Conservation (phyloP, 106 monocot species). For the Xerophyta viscosa region DNA sequence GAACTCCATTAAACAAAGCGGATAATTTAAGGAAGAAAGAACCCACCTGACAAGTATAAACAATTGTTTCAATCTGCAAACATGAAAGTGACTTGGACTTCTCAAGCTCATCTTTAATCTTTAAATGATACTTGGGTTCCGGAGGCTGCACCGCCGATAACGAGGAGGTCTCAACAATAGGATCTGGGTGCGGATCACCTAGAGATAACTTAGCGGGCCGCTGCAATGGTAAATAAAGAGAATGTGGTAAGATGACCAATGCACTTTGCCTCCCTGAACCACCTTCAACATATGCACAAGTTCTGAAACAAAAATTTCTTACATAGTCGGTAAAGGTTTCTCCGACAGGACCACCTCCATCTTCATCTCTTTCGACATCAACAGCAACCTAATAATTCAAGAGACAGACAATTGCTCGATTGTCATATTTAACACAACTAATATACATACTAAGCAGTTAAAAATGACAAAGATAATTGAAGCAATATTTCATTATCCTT, state of each 20-base stretch:
- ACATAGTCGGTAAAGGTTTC: slow-evolving; percentile 99
- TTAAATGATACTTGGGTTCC: slow-evolving; percentile 81
- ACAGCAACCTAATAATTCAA: slow-evolving; percentile 56
- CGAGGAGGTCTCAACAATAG: slow-evolving; percentile 96
- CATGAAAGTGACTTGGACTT: slow-evolving; percentile 69
- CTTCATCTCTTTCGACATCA: slow-evolving; percentile 98
- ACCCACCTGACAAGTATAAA: slow-evolving; percentile 89
- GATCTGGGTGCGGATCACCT: slow-evolving; percentile 93
- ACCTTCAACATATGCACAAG: too few relatives aligned
- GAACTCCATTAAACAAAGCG: too few relatives aligned
- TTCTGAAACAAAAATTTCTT: slow-evolving; percentile 12
- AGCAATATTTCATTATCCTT: too few relatives aligned
- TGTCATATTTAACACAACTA: too few relatives aligned
- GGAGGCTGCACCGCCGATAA: slow-evolving; percentile 98
- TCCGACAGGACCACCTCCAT: slow-evolving; percentile 79
- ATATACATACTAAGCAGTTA: too few relatives aligned
- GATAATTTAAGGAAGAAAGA: background rate
- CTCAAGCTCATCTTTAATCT: slow-evolving; percentile 69
- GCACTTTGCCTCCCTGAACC: too few relatives aligned
- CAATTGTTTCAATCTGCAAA: slow-evolving; percentile 94
- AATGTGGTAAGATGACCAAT: background rate
- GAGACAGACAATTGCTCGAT: too few relatives aligned
- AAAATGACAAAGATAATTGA: too few relatives aligned
- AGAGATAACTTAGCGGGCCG: slow-evolving; percentile 75
- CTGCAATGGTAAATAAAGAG: slow-evolving; percentile 28